Percentiles rank a stretch among this genome's conserved stretches.
Evolutionary conservation across 257 asterid genomes (phyloP).

Genomic region (Linderniella brevidens): DNA sequence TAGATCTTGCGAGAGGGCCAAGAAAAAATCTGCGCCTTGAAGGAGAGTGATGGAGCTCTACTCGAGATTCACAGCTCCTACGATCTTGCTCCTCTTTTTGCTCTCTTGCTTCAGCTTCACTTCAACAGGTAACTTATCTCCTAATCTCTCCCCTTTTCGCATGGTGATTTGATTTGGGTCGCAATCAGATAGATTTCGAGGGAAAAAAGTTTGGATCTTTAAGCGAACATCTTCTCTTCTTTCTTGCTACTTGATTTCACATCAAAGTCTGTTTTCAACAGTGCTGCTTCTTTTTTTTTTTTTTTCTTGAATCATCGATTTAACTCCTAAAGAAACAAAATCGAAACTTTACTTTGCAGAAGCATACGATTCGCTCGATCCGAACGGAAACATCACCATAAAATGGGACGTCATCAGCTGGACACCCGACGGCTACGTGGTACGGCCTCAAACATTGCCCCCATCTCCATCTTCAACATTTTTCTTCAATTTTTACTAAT

Average conservation of each 20-base stretch:
- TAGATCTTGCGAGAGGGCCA: too few relatives aligned
- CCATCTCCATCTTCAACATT: too few relatives aligned
- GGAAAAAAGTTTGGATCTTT: background rate
- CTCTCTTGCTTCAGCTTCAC: conserved; percentile 4
- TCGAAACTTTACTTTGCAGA: background rate
- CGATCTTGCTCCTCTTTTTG: conserved; percentile 1
- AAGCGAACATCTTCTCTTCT: too few relatives aligned
- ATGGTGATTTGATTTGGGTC: background rate
- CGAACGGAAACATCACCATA: conserved; percentile 6
- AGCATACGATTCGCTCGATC: conserved; percentile 8
- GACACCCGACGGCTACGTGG: conserved; percentile 80
- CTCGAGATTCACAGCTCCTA: background rate
- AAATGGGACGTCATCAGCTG: conserved; percentile 18
- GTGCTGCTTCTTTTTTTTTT: background rate
- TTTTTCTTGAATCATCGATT: background rate
- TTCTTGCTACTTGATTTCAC: background rate
- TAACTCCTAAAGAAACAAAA: background rate
- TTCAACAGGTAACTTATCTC: background rate
- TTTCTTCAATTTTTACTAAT: background rate
- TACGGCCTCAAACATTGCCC: conserved; percentile 18
- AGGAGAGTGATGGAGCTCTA: background rate
- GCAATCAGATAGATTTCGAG: background rate
- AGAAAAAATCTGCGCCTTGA: too few relatives aligned
- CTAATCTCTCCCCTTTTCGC: background rate
- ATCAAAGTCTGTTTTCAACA: background rate